A percentile compares a stretch with the other conserved stretches of the same genome.
Conservation (phyloP, 306 rosid genomes). For the Fagus crenata region DNA sequence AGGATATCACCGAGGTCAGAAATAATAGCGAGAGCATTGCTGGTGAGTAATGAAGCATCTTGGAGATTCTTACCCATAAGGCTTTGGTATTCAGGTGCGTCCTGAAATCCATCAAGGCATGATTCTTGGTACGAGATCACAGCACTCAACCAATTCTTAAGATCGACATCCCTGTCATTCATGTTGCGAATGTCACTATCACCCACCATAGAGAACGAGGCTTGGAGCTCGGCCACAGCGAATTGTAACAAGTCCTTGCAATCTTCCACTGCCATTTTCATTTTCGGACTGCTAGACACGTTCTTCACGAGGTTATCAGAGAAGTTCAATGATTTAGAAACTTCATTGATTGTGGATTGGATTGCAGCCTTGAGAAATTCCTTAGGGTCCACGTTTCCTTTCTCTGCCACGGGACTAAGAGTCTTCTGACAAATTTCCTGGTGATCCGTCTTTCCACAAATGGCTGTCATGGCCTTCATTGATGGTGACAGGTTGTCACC, state of each 20-base stretch:
- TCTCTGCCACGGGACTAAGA: constrained; percentile 30
- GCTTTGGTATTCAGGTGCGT: neutral
- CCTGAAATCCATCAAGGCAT: constrained; percentile 47
- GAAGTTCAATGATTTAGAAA: constrained; percentile 51
- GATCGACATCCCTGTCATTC: constrained; percentile 29
- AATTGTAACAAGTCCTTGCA: constrained; percentile 60
- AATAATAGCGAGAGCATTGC: constrained; percentile 54
- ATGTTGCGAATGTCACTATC: constrained; percentile 33
- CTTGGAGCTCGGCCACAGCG: constrained; percentile 44
- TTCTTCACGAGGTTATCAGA: constrained; percentile 37
- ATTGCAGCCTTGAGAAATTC: constrained; percentile 41
- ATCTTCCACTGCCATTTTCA: constrained; percentile 51
- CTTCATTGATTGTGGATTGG: constrained; percentile 34
- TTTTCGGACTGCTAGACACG: constrained; percentile 11
- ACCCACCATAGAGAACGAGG: constrained; percentile 27
- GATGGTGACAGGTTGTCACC: constrained; percentile 17
- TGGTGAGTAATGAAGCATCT: constrained; percentile 36
- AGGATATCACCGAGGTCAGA: constrained; percentile 34
- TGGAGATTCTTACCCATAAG: constrained; percentile 14
- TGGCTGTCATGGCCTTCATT: constrained; percentile 22
- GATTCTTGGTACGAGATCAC: constrained; percentile 52
- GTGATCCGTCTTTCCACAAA: constrained; percentile 50
- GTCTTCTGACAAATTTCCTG: constrained; percentile 44
- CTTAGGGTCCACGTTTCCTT: constrained; percentile 36
- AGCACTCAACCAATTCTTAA: constrained; percentile 64